phyloP scores from a whole-genome alignment of 495 filamentous ascomycete genomes.

The Immersiella caudata region DNA sequence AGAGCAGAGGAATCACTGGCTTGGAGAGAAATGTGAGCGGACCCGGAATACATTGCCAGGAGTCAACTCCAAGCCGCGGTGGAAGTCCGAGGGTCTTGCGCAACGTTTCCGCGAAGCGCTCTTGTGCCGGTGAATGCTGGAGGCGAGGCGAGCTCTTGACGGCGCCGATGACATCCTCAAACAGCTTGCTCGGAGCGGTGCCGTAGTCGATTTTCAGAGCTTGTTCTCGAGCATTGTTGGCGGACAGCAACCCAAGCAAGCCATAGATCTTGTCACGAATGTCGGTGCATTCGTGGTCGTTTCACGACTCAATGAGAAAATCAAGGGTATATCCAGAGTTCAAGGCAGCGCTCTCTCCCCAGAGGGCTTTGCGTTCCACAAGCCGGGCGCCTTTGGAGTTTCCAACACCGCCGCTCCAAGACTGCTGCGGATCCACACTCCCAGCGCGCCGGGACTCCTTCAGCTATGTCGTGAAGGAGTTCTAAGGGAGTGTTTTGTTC shows the following conservation, averaged over 20 bases:
- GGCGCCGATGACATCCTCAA: background rate
- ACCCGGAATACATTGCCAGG: too few relatives aligned
- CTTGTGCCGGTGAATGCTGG: background rate
- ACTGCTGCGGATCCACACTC: background rate
- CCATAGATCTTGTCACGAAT: conserved; percentile 8
- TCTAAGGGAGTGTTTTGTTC: background rate
- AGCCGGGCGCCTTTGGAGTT: background rate
- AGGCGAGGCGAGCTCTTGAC: conserved; percentile 7
- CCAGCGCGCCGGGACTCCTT: background rate
- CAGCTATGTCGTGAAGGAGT: background rate
- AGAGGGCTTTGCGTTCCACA: background rate
- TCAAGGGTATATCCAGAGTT: conserved; percentile 7
- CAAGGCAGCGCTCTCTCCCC: background rate
- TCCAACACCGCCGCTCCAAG: too few relatives aligned
- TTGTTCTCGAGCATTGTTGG: background rate
- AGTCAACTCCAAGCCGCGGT: too few relatives aligned
- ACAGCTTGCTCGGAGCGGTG: background rate
- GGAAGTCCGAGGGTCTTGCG: background rate
- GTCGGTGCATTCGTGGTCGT: conserved; percentile 7
- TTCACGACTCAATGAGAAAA: conserved; percentile 4
- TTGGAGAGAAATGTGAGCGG: too few relatives aligned
- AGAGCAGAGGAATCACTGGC: too few relatives aligned
- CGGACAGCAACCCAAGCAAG: background rate
- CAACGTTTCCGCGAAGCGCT: background rate
- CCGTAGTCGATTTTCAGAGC: conserved; percentile 2